Evolutionary conservation across 192 early-diverging fungal genomes (phyloP), one percentile per base, ranked within the genome.

Genomic region (Backusella australiensis): DNA sequence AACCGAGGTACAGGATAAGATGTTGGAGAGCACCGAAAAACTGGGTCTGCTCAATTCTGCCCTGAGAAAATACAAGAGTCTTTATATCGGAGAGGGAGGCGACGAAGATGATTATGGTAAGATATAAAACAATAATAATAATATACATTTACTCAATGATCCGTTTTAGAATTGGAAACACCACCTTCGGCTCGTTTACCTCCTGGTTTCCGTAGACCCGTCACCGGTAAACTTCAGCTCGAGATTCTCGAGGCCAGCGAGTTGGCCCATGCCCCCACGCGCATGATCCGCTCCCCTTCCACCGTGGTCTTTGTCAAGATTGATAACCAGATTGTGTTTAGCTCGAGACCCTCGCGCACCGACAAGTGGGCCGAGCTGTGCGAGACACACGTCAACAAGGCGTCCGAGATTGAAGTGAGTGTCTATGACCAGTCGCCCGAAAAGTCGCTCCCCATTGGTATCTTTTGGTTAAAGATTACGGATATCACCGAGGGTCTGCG

Each of bases 381-480:
- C 84, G 93, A 93, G 72, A 90, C 97, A 35, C 84, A 89, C 67
- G 92, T 99, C 49, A 94, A 97, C 75, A 93, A 93, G 81, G 95
- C 92, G 0, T 91, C 92, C 14, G 97, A 99, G 76, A 87, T 98
- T 17, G 97, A 99, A 80, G 85, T 99, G 41, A 89, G 92, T 12
- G 82, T 99, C 15, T 94, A 92, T 79, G 97, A 99, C 81, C 94
- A 82, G 85, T 86, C 81, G 36, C 87, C 82, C 9, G 91, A 92
- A 75, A 88, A 89, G 75, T 81, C 86, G 74, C 87, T 89, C 35
- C 86, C 97, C 59, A 86, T 97, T 73, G 94, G 94, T 15, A 77
- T 97, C 74, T 81, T 94, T 77, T 99, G 97, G 97, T 90, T 98
- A 70, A 96, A 96, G 77, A 88, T 98, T 36, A 91, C 92, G 0